These are phyloP conservation scores for Pisolithus albus DNA, from an alignment of 768 basidiomycete genomes.

Conservation along the genomic window DNA sequence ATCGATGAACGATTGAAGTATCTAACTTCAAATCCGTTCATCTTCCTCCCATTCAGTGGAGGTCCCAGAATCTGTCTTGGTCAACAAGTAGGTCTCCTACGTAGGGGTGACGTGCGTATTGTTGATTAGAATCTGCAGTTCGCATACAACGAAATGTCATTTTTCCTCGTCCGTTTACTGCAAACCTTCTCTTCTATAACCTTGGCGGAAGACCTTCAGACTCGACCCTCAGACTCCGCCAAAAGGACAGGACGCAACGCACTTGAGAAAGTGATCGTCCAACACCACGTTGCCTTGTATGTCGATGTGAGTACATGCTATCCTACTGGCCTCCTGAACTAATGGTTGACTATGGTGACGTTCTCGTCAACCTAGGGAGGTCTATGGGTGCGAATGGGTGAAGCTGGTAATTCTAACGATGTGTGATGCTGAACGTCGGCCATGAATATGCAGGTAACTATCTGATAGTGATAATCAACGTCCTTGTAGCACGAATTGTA, in stretches of 20 bases:
- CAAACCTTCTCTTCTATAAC: constrained; percentile 45
- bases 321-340: no score
- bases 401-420: no score
- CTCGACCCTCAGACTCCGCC: constrained; percentile 39
- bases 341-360: no score
- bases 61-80: constrained; percentile 34
- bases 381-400: no score
- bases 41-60: constrained; percentile 38
- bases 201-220: constrained; percentile 40
- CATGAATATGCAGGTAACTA: no score
- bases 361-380: no score
- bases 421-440: no score
- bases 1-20: constrained; percentile 57
- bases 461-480: no score
- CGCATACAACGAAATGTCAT: constrained; percentile 61
- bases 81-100: constrained; percentile 24
- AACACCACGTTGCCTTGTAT: constrained; percentile 49
- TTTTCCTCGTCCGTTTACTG: constrained; percentile 53
- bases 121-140: constrained; percentile 33
- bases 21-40: constrained; percentile 47
- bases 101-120: background rate
- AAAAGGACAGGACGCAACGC: constrained; percentile 28
- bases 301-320: constrained; percentile 29
- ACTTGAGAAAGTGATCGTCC: constrained; percentile 40
- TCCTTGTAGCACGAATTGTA: no score